Evolutionary conservation across 257 asterid species (phyloP), one percentile per base, ranked within the genome.

Genomic region (Jacaranda copaia): DNA sequence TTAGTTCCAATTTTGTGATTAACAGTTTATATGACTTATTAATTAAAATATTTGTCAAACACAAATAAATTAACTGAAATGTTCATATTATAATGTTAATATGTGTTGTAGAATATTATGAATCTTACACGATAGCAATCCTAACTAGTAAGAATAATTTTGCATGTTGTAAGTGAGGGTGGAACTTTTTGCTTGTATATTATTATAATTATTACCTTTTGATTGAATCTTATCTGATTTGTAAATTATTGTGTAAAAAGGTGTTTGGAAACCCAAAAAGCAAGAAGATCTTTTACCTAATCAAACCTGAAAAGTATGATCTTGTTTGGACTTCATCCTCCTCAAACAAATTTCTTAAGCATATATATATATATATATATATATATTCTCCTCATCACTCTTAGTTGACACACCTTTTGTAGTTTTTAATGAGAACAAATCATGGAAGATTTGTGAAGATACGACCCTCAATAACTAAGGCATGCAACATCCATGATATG

Each of bases 291-390:
- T 71, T 64, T 56, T 19, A 43, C 18, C 68, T 8, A 57, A 72
- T 72, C 81, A 77, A 72, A 72, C 72, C 85, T 81, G 81, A 81
- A 81, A 81, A 73, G 79, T 67, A 16, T 40, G 82, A 59, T 57
- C 56, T 72, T 55, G 73, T 72, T 57, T 71, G 59, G 48, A 66
- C 76, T 55, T 48, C 6, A 59, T n/a, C 39, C 6, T 25, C 39
- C 6, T 40, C 35, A 18, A 49, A 59, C 46, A 60, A 19, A 46
- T 70, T 70, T 65, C 32, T 12, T 18, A 68, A 58, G 36, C 43
- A n/a, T 53, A n/a, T 15, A 53, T 6, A 53, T 14, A 53, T 53
- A 25, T 25, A 25, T 25, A 25, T 42, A 5, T 3, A 2, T 48
- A 5, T 13, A 0, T 62, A 52, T 11, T 16, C 3, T 40, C 20